phyloP scores from a whole-genome alignment of 495 filamentous ascomycete species.

The Aspergillus affinis region DNA sequence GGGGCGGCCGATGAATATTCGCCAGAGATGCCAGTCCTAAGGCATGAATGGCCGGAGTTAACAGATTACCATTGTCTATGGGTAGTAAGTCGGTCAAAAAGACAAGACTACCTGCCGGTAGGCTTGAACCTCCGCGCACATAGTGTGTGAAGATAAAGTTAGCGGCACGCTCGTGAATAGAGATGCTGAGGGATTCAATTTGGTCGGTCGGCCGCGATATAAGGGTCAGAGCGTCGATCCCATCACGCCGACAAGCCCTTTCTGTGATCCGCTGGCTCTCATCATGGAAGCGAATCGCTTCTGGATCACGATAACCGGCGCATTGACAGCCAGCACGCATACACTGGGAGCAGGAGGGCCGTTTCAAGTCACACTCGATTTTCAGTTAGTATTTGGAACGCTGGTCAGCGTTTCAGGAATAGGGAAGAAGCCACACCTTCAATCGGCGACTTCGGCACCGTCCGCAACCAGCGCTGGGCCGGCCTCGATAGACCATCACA shows the following conservation, averaged over 20 bases:
- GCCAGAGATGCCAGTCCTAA: conserved; percentile 15
- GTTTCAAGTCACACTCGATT: conserved; percentile 27
- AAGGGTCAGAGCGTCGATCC: too few species aligned
- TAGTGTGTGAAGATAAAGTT: conserved; percentile 11
- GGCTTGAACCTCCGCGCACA: not conserved
- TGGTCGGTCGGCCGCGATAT: too few species aligned
- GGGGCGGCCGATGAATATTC: conserved; percentile 12
- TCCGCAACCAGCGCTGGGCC: conserved; percentile 22
- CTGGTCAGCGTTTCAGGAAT: too few species aligned
- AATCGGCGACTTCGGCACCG: conserved; percentile 24
- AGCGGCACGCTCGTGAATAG: conserved; percentile 8
- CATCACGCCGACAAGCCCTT: conserved; percentile 9
- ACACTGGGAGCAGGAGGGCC: conserved; percentile 30
- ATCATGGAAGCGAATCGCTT: conserved; percentile 17
- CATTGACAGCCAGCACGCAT: conserved; percentile 26
- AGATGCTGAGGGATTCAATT: too few species aligned
- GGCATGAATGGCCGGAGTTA: conserved; percentile 13
- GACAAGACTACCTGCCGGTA: not conserved
- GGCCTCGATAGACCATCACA: conserved; percentile 27
- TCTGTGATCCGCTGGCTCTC: conserved; percentile 16
- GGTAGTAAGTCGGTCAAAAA: conserved; percentile 9
- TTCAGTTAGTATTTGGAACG: not conserved
- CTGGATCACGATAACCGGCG: conserved; percentile 27
- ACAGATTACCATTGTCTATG: not conserved
- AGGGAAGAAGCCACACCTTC: conserved; percentile 14